phyloP scores from a whole-genome alignment of 176 grass and related monocot species.

The Avena atlantica region DNA sequence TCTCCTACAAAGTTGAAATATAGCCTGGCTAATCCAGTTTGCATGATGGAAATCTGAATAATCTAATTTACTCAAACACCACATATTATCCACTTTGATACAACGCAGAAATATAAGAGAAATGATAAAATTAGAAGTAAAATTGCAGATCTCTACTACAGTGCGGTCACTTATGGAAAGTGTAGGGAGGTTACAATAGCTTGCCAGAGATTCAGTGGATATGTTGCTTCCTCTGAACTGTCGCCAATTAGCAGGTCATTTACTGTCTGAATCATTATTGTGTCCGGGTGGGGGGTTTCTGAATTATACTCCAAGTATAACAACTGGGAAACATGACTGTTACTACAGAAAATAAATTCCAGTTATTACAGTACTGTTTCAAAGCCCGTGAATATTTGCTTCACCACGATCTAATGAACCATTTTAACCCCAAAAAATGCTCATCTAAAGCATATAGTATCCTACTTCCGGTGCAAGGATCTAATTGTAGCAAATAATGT shows the following conservation, averaged over 20 bases:
- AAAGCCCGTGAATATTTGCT: neutral
- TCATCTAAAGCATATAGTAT: neutral
- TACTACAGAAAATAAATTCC: neutral
- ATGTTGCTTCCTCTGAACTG: neutral
- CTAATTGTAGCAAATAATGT: neutral
- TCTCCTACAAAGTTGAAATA: neutral
- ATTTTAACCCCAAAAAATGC: neutral
- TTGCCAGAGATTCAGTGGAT: neutral
- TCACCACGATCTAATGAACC: neutral
- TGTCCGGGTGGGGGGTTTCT: neutral
- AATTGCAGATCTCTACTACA: neutral
- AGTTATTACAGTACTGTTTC: neutral
- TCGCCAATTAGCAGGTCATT: neutral
- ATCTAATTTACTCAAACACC: neutral
- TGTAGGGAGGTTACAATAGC: neutral
- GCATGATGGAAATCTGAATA: neutral
- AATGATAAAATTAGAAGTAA: too few species aligned
- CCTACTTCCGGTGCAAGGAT: neutral
- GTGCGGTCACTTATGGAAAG: neutral
- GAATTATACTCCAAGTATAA: neutral
- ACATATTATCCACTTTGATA: conserved; percentile 9
- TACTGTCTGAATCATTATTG: neutral
- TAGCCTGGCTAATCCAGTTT: neutral
- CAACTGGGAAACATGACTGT: neutral
- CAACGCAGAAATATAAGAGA: too few species aligned